Percentiles rank a stretch among this genome's conserved stretches.
These are phyloP conservation scores for Fusarium acutatum DNA, from an alignment of 2,329 filamentous ascomycete genomes.

Conservation along the genomic window DNA sequence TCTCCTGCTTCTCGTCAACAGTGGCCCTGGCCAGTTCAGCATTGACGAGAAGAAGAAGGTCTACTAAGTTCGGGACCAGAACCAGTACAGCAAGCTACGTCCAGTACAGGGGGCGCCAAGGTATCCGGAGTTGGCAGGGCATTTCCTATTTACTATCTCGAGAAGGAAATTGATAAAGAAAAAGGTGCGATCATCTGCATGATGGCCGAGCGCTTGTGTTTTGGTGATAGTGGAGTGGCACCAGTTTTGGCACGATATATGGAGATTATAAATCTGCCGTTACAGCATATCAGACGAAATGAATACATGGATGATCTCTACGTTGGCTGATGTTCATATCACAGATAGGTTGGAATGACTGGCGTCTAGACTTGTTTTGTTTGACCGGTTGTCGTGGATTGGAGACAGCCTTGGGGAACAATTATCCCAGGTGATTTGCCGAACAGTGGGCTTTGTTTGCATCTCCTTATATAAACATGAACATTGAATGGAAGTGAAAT, in stretches of 20 bases:
- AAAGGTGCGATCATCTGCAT: constrained; percentile 15
- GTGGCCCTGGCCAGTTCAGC: constrained; percentile 95
- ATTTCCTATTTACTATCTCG: constrained; percentile 32
- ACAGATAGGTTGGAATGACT: background rate
- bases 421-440: background rate
- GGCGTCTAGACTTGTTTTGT: background rate
- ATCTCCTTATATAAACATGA: background rate
- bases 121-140: constrained; percentile 35
- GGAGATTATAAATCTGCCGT: constrained; percentile 22
- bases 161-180: constrained; percentile 26
- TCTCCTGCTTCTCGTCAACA: constrained; percentile 96
- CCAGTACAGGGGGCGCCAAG: constrained; percentile 19
- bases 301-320: constrained; percentile 32
- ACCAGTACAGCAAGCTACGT: constrained; percentile 1
- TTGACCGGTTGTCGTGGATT: background rate
- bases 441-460: background rate
- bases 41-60: constrained; percentile 99
- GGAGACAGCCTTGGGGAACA: background rate
- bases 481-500: background rate
- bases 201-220: constrained; percentile 4
- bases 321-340: constrained; percentile 1
- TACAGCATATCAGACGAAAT: constrained; percentile 29
- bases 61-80: constrained; percentile 67
- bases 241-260: constrained; percentile 16
- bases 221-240: constrained; percentile 12